phyloP scores from a whole-genome alignment of 495 filamentous ascomycete genomes.

The Penicillium pancosmium region DNA sequence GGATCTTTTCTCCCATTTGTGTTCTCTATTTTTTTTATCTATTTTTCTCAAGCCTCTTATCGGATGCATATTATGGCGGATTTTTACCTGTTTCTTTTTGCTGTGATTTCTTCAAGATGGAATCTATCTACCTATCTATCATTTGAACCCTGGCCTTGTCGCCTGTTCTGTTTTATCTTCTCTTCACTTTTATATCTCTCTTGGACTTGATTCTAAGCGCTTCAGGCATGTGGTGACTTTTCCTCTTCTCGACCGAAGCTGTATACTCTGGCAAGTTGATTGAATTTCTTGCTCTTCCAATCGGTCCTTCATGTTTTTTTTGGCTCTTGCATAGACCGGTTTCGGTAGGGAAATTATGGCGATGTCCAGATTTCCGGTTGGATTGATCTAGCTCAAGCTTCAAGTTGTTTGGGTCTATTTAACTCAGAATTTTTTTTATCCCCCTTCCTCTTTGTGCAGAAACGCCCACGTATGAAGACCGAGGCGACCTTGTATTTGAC shows the following conservation, averaged over 20 bases:
- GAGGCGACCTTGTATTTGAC: too few relatives aligned
- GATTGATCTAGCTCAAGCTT: background rate
- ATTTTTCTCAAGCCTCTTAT: slow-evolving; percentile 9
- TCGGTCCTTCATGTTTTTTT: background rate
- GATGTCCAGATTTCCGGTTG: background rate
- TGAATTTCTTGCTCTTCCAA: background rate
- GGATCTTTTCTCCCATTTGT: slow-evolving; percentile 10
- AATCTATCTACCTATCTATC: background rate
- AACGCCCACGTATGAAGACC: too few relatives aligned
- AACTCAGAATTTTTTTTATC: too few relatives aligned
- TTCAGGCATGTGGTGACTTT: slow-evolving; percentile 22
- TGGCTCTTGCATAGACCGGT: slow-evolving; percentile 4
- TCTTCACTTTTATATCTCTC: slow-evolving; percentile 14
- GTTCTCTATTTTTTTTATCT: background rate
- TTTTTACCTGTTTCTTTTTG: slow-evolving; percentile 14
- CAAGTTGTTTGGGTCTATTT: background rate
- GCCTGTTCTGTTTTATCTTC: slow-evolving; percentile 12
- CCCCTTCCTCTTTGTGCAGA: too few relatives aligned
- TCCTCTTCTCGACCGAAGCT: slow-evolving; percentile 14
- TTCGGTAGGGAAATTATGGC: background rate
- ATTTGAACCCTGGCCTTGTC: slow-evolving; percentile 8
- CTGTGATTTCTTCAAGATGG: background rate
- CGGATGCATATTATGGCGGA: slow-evolving; percentile 30
- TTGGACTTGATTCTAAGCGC: slow-evolving; percentile 14
- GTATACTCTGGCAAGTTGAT: slow-evolving; percentile 14